Percentiles rank a stretch among this genome's conserved stretches.
Conservation (phyloP, 2,329 filamentous ascomycete genomes). For the Lachnellula occidentalis region DNA sequence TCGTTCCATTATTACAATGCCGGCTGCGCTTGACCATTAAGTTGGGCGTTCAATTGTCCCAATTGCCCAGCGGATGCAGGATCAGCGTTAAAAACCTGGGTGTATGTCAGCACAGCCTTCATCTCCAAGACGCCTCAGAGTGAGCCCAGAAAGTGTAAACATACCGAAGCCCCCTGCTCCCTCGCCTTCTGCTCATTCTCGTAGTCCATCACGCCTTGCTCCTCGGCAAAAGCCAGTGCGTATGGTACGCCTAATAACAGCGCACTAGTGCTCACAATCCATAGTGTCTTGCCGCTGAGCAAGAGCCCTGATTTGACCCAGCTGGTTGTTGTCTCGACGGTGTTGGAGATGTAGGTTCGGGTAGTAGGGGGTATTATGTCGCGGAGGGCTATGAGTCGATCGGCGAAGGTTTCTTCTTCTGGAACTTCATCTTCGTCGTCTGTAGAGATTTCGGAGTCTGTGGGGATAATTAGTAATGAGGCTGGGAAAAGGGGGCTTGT, state of each 20-base stretch:
- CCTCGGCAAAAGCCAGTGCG: conserved; percentile 87
- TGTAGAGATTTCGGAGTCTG: conserved; percentile 80
- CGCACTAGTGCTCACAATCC: conserved; percentile 85
- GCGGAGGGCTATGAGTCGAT: conserved; percentile 66
- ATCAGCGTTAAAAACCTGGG: conserved; percentile 23
- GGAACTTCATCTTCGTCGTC: conserved; percentile 64
- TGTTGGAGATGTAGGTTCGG: conserved; percentile 61
- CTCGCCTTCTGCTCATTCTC: conserved; percentile 97
- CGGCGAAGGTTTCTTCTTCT: conserved; percentile 53
- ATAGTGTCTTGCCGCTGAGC: conserved; percentile 81
- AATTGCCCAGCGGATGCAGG: conserved; percentile 19
- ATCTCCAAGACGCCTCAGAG: neutral
- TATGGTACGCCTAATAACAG: conserved; percentile 89
- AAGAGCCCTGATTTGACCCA: conserved; percentile 56
- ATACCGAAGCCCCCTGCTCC: conserved; percentile 72
- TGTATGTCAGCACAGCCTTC: conserved; percentile 8
- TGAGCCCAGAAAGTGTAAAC: conserved; percentile 33
- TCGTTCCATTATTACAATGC: conserved; percentile 26
- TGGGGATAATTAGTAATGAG: conserved; percentile 11
- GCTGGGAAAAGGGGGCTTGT: neutral
- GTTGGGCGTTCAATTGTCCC: conserved; percentile 24
- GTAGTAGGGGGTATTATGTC: conserved; percentile 72
- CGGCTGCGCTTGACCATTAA: conserved; percentile 25
- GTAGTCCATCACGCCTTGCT: conserved; percentile 96
- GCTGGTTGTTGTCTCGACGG: conserved; percentile 47